Evolutionary conservation across 139 green algal genomes (phyloP), one percentile per base, ranked within the genome.

Genomic region (Trebouxia sp.): DNA sequence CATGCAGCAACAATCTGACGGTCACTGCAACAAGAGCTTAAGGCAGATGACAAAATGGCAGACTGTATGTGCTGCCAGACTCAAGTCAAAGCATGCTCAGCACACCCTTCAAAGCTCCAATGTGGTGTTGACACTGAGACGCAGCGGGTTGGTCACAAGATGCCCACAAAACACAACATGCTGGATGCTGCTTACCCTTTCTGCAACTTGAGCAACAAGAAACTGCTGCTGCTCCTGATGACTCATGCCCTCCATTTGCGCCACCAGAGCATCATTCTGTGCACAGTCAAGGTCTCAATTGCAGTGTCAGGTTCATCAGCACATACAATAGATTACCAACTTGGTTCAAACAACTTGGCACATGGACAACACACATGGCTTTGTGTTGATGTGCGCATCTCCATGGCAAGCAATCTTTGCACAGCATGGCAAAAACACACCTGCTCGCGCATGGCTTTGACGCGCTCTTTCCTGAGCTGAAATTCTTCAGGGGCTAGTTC

Each of bases 251-350:
- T 72, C 62, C 62, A 72, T 72, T 35, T 72, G 62, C 42, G 62
- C 62, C 32, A 72, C 62, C 62, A 72, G 24, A 30, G 62, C 62
- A 72, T 72, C 62, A 72, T 72, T 72, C 62, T 72, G 62, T 17
- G n/a, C n/a, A n/a, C n/a, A n/a, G n/a, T n/a, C n/a, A n/a, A n/a
- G n/a, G n/a, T n/a, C n/a, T n/a, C n/a, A n/a, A n/a, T n/a, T n/a
- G n/a, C n/a, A n/a, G n/a, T n/a, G n/a, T n/a, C n/a, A n/a, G n/a
- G n/a, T n/a, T n/a, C n/a, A n/a, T n/a, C n/a, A n/a, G n/a, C n/a
- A n/a, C n/a, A n/a, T n/a, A n/a, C n/a, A n/a, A n/a, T n/a, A n/a
- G n/a, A n/a, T n/a, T n/a, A n/a, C n/a, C n/a, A n/a, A n/a, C n/a
- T n/a, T n/a, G n/a, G n/a, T n/a, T n/a, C n/a, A n/a, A n/a, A n/a